Percentiles rank a stretch among this genome's conserved stretches.
These are phyloP conservation scores for Arachis monticola DNA, from an alignment of 331 rosid species.

Conservation along the genomic window DNA sequence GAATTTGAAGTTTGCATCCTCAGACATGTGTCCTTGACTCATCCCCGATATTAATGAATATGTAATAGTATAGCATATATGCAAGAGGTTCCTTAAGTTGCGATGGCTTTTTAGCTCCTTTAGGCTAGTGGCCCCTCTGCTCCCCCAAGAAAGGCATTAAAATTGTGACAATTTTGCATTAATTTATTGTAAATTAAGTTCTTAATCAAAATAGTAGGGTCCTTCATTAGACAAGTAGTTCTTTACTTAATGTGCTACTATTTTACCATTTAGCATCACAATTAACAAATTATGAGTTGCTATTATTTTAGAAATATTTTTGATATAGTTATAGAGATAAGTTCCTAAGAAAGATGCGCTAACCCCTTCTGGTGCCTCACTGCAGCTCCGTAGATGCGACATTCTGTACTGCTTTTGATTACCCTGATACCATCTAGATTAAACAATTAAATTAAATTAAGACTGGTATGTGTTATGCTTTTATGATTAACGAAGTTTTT, in stretches of 20 bases:
- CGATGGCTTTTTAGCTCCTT: neutral
- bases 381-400: neutral
- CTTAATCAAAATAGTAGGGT: conserved; percentile 1
- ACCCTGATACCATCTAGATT: neutral
- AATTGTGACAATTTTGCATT: conserved; percentile 13
- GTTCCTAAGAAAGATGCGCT: conserved; percentile 1
- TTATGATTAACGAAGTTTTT: conserved; percentile 9
- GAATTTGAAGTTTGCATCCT: conserved; percentile 4
- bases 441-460: neutral
- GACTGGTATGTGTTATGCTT: conserved; percentile 2
- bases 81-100: neutral
- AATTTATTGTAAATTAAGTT: neutral
- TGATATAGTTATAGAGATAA: neutral
- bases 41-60: neutral
- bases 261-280: conserved; percentile 19
- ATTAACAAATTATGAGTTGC: neutral
- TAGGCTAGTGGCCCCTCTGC: conserved; percentile 1
- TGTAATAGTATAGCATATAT: conserved; percentile 16
- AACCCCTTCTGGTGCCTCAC: conserved; percentile 20
- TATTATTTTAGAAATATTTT: neutral
- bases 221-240: neutral
- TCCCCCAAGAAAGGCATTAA: neutral
- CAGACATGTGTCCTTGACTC: conserved; percentile 2
- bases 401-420: neutral
- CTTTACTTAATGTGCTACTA: neutral